Conservation (phyloP, 2,329 filamentous ascomycete genomes). For the Phialocephala sp. region DNA sequence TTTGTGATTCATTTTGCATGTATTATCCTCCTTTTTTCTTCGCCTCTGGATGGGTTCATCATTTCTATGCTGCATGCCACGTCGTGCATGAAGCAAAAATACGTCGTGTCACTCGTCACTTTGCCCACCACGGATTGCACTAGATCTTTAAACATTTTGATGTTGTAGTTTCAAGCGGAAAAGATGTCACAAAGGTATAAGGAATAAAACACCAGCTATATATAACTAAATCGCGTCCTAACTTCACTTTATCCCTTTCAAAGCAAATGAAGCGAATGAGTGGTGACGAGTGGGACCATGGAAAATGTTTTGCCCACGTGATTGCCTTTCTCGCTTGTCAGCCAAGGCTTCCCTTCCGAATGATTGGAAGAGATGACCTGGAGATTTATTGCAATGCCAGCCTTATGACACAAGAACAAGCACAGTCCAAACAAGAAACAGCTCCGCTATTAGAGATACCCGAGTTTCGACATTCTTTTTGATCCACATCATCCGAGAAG, state of each 20-base stretch:
- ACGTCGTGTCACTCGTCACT: conserved; percentile 4
- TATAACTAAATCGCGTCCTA: not conserved
- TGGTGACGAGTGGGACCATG: too few species aligned
- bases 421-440: conserved; percentile 18
- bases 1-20: not conserved
- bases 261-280: not conserved
- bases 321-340: too few species aligned
- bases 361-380: not conserved
- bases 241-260: too few species aligned
- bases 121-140: not conserved
- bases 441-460: not conserved
- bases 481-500: not conserved
- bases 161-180: conserved; percentile 5
- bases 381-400: conserved; percentile 15
- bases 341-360: not conserved
- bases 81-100: conserved; percentile 22
- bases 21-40: conserved; percentile 16
- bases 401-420: conserved; percentile 17
- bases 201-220: not conserved
- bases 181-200: conserved; percentile 1
- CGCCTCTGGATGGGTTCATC: conserved; percentile 10
- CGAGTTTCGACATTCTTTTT: not conserved
- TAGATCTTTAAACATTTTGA: not conserved
- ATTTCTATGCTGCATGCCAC: conserved; percentile 21
- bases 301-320: too few species aligned